Evolutionary conservation across 129 eudicot species (phyloP).

Genomic region (Scalesia atractyloides): DNA sequence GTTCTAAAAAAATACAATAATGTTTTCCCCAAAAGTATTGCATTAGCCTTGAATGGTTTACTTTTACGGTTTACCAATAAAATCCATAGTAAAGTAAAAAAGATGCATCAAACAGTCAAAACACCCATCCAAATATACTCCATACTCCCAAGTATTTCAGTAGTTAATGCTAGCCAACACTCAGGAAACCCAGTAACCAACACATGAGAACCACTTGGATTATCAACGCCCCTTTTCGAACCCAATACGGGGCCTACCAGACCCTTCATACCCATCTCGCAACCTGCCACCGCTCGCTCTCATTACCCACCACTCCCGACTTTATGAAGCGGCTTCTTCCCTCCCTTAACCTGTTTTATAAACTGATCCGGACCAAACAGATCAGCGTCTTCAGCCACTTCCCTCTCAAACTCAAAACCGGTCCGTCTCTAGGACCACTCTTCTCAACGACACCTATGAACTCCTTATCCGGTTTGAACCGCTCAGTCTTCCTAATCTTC

Average conservation of each 20-base stretch:
- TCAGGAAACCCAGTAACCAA: no score
- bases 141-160: no score
- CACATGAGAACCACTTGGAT: no score
- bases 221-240: constrained; percentile 58
- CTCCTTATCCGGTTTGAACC: constrained; percentile 73
- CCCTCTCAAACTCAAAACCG: constrained; percentile 80
- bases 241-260: constrained; percentile 58
- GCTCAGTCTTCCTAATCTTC: constrained; percentile 70
- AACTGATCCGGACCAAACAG: constrained; percentile 83
- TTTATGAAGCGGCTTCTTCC: constrained; percentile 67
- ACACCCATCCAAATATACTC: no score
- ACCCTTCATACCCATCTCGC: constrained; percentile 67
- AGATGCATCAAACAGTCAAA: no score
- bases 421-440: constrained; percentile 63
- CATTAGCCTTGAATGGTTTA: no score
- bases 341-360: constrained; percentile 71
- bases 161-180: no score
- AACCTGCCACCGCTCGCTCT: constrained; percentile 74
- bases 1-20: no score
- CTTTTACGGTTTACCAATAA: no score
- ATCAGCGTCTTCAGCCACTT: constrained; percentile 62
- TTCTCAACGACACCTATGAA: constrained; percentile 63
- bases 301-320: constrained; percentile 75
- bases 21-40: no score
- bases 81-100: no score